Evolutionary conservation across 768 basidiomycete genomes (phyloP), one percentile per base, ranked within the genome.

Genomic region (Chlorophyllum brunneum): DNA sequence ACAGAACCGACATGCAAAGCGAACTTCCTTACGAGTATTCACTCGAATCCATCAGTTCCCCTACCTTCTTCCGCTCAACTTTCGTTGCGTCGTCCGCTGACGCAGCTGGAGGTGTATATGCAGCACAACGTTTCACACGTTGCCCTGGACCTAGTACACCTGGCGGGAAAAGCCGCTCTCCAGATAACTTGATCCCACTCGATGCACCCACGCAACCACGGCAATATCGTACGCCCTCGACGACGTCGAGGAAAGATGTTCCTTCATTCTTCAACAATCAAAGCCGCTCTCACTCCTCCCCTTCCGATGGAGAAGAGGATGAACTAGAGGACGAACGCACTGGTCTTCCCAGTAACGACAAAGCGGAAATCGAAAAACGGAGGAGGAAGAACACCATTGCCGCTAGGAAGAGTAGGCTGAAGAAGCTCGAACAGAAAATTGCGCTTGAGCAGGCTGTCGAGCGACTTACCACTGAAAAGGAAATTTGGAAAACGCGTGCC

Each of bases 351-450:
- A 71, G 77, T 0, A 68, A 76, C 2, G 75, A 78, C 59, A 70
- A 81, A 60, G 81, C 86, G 62, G 83, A 84, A 58, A 88, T 88
- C 57, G 85, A 83, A 59, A 78, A 77, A 37, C 93, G 92, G 73
- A 81, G 92, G 26, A 77, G 84, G 7, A 83, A 85, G 69, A 95
- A 95, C 59, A 93, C 92, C 2, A 67, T 92, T 4, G 92, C 92
- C 0, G 93, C 93, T 5, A 80, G 92, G 2, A 79, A 86, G 26
- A 86, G 83, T 62, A 78, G 92, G 16, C 80, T 79, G 71, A 78
- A 88, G 52, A 92, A 90, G 73, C 66, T 83, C 34, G 77, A 81
- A 62, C 81, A 92, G 57, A 77, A 85, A 58, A 74, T 79, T 48
- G 75, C 79, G 51, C 70, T 94, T 43, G 84, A 91, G 69, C 71